Base-by-base conservation (phyloP, 2,329 filamentous ascomycete species). In the Fusarium begoniae region DNA sequence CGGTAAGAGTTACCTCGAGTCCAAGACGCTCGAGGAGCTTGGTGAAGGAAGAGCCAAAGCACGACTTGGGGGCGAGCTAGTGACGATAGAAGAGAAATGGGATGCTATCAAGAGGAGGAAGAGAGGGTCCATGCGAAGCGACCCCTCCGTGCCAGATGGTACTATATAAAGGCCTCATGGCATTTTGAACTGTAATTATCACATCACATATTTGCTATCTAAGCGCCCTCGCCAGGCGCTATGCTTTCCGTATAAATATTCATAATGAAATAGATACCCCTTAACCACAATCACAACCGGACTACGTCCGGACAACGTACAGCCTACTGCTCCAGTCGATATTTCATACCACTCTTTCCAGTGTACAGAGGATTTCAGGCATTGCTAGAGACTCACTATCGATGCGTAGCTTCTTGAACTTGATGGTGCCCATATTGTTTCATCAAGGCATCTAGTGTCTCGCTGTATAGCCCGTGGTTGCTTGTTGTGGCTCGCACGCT, bases 401-500 rank as follows among this genome's bases (percentile, higher is more conserved):
- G 28, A 41, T 40, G 17, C 12, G n/a, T 35, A 24, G 14, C 28
- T 30, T 30, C 28, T 53, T 53, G n/a, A 54, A 40, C 14, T 28
- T 44, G 20, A n/a, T n/a, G 10, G 32, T 41, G 8, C 18, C 32
- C n/a, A 28, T 47, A 28, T 7, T 37, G 45, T 41, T 70, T 68
- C 15, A 75, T 40, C 28, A 79, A 85, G 86, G 87, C 89, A 87
- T 86, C 91, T 74, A 84, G 89, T 81, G 87, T 94, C 88, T 86
- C 83, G 6, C 80, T 47, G 64, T 88, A 88, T 28, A 87, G 70
- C 20, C 83, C 82, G 72, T 91, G 88, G 7, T 84, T 85, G 79
- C 92, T 94, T 28, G 90, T 93, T 20, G 93, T 95, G 37, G 88
- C 89, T 79, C 85, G 85, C 13, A 95, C 87, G 68, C 90, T 87